These are phyloP conservation scores for Catunica adiposa DNA, from an alignment of 2,329 filamentous ascomycete species.

Conservation along the genomic window DNA sequence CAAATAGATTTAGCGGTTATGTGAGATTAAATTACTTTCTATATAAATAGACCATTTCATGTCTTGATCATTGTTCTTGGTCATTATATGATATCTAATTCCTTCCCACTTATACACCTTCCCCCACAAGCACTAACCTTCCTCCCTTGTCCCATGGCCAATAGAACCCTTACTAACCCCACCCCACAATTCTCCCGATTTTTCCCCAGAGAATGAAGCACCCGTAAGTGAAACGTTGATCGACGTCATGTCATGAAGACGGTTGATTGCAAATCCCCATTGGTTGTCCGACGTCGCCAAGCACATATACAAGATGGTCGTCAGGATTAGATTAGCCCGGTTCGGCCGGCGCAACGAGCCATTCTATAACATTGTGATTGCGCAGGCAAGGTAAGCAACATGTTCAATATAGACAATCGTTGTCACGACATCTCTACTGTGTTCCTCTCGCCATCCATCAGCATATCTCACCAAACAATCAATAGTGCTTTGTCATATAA, in stretches of 20 bases:
- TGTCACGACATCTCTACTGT: slow-evolving; percentile 1
- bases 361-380: slow-evolving; percentile 94
- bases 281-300: background rate
- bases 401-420: background rate
- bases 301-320: slow-evolving; percentile 46
- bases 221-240: too few relatives aligned
- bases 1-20: too few relatives aligned
- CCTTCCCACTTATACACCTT: too few relatives aligned
- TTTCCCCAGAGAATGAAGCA: slow-evolving; percentile 3
- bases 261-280: too few relatives aligned
- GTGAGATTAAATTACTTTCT: too few relatives aligned
- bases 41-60: too few relatives aligned
- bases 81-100: too few relatives aligned
- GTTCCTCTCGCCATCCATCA: background rate
- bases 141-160: too few relatives aligned
- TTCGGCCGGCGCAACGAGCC: slow-evolving; percentile 80
- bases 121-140: too few relatives aligned
- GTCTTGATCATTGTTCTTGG: too few relatives aligned
- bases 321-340: slow-evolving; percentile 84
- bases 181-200: background rate
- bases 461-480: background rate
- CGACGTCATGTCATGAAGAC: too few relatives aligned
- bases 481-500: background rate
- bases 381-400: slow-evolving; percentile 64
- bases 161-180: background rate